These are phyloP conservation scores for Articulospora tetracladia DNA, from an alignment of 495 filamentous ascomycete genomes.

Conservation along the genomic window DNA sequence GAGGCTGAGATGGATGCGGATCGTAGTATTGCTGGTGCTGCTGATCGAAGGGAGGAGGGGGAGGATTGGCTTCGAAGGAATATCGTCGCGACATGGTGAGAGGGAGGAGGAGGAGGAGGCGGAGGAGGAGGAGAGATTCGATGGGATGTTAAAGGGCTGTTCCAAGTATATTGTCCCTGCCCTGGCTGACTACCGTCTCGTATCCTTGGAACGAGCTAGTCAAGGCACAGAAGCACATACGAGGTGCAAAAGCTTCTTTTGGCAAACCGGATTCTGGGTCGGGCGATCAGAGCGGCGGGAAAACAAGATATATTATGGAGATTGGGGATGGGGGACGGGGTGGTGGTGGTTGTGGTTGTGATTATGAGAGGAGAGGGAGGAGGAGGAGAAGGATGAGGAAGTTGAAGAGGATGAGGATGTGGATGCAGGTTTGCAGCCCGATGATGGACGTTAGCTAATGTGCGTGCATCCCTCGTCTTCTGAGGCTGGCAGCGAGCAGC, in stretches of 20 bases:
- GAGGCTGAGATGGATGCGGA: conserved; percentile 16
- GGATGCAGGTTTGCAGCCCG: too few species aligned
- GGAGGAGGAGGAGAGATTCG: neutral
- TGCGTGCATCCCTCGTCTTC: too few species aligned
- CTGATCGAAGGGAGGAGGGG: neutral
- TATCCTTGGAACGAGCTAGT: neutral
- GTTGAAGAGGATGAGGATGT: too few species aligned
- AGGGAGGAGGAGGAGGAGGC: neutral
- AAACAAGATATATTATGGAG: neutral
- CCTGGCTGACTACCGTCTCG: neutral
- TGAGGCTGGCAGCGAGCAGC: too few species aligned
- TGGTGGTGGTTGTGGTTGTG: neutral
- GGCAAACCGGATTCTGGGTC: neutral
- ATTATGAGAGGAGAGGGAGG: neutral
- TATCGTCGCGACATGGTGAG: conserved; percentile 3
- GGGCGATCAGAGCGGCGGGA: neutral
- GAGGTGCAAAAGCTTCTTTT: neutral
- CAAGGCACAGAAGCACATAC: neutral
- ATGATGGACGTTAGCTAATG: too few species aligned
- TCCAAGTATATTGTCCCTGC: neutral
- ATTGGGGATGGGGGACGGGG: neutral
- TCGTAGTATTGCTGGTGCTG: neutral
- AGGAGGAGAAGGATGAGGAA: neutral
- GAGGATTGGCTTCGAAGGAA: neutral
- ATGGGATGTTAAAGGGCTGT: neutral